Evolutionary conservation across 2,329 filamentous ascomycete species (phyloP).

Genomic region (Botrytis squamosa): DNA sequence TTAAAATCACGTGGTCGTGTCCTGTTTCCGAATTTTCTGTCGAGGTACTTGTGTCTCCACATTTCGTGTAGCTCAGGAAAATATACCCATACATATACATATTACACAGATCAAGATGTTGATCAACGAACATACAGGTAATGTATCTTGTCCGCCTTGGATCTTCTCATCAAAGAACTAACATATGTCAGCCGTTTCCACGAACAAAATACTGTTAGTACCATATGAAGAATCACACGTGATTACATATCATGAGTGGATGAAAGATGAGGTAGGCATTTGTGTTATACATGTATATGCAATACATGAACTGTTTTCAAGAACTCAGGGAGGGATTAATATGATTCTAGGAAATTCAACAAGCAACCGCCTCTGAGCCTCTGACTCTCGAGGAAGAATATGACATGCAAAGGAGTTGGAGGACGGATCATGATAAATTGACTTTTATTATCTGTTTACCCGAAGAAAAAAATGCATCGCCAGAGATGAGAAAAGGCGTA

Average conservation of each 20-base stretch:
- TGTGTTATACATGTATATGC: background rate
- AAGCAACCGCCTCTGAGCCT: slow-evolving; percentile 83
- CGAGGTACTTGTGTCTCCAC: no score
- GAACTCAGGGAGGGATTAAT: background rate
- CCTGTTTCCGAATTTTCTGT: background rate
- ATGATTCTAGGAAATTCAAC: slow-evolving; percentile 63
- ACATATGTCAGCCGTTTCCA: slow-evolving; percentile 59
- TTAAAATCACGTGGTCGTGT: background rate
- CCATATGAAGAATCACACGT: slow-evolving; percentile 85
- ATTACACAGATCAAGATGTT: background rate
- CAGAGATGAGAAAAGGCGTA: background rate
- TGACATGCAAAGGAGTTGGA: slow-evolving; percentile 87
- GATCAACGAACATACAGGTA: slow-evolving; percentile 6
- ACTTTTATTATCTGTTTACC: slow-evolving; percentile 78
- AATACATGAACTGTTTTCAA: background rate
- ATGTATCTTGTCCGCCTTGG: fast-evolving
- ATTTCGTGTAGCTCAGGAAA: no score
- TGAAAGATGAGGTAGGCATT: slow-evolving; percentile 54
- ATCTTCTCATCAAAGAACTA: background rate
- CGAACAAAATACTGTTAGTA: slow-evolving; percentile 68
- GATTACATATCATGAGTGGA: slow-evolving; percentile 81
- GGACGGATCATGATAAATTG: slow-evolving; percentile 76
- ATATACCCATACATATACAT: background rate
- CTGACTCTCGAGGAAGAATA: slow-evolving; percentile 80
- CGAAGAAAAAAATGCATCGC: background rate